Percentiles rank a stretch among this genome's conserved stretches.
phyloP scores from a whole-genome alignment of 257 asterid species.

The Osmanthus fragrans region DNA sequence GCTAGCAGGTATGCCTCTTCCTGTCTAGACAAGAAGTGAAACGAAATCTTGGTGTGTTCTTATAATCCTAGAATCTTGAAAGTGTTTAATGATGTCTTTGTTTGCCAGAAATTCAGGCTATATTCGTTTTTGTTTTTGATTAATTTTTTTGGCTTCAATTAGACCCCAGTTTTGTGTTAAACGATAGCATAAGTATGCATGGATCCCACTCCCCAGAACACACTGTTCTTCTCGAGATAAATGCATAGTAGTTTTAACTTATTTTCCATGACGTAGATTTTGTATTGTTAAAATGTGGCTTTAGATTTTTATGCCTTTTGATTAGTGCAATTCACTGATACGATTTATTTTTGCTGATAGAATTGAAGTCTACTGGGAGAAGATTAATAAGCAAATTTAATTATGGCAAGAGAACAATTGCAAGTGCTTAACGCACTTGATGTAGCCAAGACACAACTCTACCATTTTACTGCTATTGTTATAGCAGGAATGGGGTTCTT shows the following conservation, averaged over 20 bases:
- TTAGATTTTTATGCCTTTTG: background rate
- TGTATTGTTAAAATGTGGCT: too few relatives aligned
- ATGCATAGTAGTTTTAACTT: background rate
- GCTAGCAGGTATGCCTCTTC: background rate
- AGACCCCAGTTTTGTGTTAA: too few relatives aligned
- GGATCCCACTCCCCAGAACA: background rate
- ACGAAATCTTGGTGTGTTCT: background rate
- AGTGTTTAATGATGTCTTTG: background rate
- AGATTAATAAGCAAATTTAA: background rate
- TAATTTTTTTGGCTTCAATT: too few relatives aligned
- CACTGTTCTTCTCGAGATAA: background rate
- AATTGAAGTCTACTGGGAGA: background rate
- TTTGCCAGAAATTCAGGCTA: background rate
- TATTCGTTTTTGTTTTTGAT: too few relatives aligned
- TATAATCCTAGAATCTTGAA: background rate
- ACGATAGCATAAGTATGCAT: background rate
- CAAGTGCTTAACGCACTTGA: conserved; percentile 67
- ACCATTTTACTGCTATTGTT: conserved; percentile 64
- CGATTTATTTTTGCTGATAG: background rate
- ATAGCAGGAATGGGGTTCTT: conserved; percentile 75
- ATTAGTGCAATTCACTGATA: background rate
- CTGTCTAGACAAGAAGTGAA: background rate
- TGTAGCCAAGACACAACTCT: conserved; percentile 58
- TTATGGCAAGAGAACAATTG: conserved; percentile 41
- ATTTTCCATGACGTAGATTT: too few relatives aligned